Evolutionary conservation across 768 basidiomycete genomes (phyloP).

Genomic region (Kwoniella dendrophila): DNA sequence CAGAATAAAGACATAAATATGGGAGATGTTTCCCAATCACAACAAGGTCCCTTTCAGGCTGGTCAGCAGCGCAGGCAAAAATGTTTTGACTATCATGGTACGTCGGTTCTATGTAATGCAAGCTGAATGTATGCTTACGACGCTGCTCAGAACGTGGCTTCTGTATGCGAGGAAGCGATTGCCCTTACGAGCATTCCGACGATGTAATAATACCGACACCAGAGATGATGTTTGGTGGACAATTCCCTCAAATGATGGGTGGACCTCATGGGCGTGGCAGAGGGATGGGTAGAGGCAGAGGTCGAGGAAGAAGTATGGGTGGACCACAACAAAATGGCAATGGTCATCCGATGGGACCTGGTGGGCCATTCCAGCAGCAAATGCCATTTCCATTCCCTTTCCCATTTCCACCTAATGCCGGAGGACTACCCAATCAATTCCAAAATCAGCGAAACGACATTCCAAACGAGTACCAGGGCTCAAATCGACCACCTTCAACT

Average conservation of each 20-base stretch:
- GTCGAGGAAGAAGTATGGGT: slow-evolving; percentile 40
- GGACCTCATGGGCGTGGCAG: slow-evolving; percentile 26
- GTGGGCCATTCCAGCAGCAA: slow-evolving; percentile 53
- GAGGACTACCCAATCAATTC: background rate
- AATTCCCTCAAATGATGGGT: slow-evolving; percentile 27
- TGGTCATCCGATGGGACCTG: slow-evolving; percentile 11
- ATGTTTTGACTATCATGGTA: slow-evolving; percentile 92
- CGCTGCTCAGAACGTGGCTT: slow-evolving; percentile 74
- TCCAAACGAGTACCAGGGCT: slow-evolving; percentile 59
- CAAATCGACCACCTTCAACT: slow-evolving; percentile 47
- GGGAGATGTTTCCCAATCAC: slow-evolving; percentile 12
- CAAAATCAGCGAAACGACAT: slow-evolving; percentile 60
- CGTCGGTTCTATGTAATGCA: slow-evolving; percentile 54
- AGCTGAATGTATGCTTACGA: slow-evolving; percentile 23
- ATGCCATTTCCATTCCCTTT: slow-evolving; percentile 39
- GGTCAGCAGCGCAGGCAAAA: slow-evolving; percentile 65
- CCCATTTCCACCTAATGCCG: slow-evolving; percentile 27
- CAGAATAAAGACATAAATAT: slow-evolving; percentile 26
- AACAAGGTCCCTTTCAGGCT: background rate
- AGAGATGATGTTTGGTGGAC: slow-evolving; percentile 55
- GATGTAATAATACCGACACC: slow-evolving; percentile 67
- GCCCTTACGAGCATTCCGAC: slow-evolving; percentile 91
- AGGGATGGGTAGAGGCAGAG: slow-evolving; percentile 32
- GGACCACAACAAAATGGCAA: slow-evolving; percentile 24
- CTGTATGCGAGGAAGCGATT: slow-evolving; percentile 82